Evolutionary conservation across 1,139 yeast species (phyloP), one percentile per base, ranked within the genome.

Genomic region (Ogataea hybrid): DNA sequence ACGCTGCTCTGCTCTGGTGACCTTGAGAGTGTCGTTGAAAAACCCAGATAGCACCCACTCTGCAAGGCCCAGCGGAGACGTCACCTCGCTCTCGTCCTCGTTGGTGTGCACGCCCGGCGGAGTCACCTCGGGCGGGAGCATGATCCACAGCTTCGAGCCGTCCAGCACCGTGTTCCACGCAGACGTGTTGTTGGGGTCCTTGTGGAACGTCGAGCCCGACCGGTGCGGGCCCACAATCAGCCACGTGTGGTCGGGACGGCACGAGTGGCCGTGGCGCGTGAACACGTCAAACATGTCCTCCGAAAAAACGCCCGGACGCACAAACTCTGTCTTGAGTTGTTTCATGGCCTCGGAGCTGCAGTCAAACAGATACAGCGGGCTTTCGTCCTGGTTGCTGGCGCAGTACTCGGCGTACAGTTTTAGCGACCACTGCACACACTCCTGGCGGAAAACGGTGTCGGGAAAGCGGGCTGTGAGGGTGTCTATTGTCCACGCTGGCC

Each of bases 181-280:
- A 41, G 85, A 79, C 0, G 96, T 89, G 35, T 80, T 79, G 59
- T 89, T 89, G 3, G 97, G 97, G 57, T 89, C 97, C 55, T 89
- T 88, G 62, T 89, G 97, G 62, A 88, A 89, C 0, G 95, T 84
- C 0, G 95, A 85, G 0, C 96, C 97, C 14, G 89, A 80, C 38
- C 95, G 64, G 20, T 67, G 69, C 1, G 95, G 88, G 0, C 97
- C 97, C 12, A 85, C 74, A 35, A 89, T 89, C 28, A 89, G 68
- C 97, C 97, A 89, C 9, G 94, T 78, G 61, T 84, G 84, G 61
- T 89, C 96, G 0, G 97, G 97, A 41, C 96, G 72, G 50, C 85
- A 81, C 12, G 57, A 50, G 1, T 62, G 61, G 4, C 65, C 54
- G 15, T 64, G 48, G 6, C 61, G 61, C n/a, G 42, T 42, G 43